Percentiles rank a stretch among this genome's conserved stretches.
These are phyloP conservation scores for Boletus reticuloceps DNA, from an alignment of 768 basidiomycete species.

Conservation along the genomic window DNA sequence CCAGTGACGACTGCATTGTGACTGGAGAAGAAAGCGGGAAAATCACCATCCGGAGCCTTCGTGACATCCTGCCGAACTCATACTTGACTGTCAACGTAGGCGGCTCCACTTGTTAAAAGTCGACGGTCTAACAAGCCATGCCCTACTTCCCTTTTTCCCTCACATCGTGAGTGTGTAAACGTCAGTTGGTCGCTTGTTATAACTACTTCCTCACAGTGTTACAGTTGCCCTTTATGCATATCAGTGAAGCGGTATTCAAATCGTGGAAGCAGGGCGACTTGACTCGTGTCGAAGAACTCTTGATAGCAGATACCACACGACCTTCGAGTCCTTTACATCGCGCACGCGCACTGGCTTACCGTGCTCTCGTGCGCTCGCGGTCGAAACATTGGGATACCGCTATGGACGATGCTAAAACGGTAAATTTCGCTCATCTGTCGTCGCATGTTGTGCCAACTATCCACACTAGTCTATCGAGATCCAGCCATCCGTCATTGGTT, in stretches of 20 bases:
- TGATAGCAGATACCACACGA: neutral
- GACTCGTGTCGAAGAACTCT: neutral
- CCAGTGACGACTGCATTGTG: neutral
- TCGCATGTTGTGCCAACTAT: neutral
- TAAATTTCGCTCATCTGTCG: neutral
- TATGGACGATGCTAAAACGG: conserved; percentile 4
- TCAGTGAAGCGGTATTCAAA: neutral
- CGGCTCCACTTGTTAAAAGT: too few relatives aligned
- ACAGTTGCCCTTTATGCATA: neutral
- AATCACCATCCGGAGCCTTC: neutral
- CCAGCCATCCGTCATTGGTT: conserved; percentile 3
- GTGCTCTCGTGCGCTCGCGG: neutral
- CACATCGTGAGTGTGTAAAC: neutral
- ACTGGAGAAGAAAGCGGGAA: neutral
- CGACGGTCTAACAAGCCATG: neutral
- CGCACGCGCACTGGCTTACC: conserved; percentile 2
- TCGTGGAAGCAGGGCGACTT: conserved; percentile 1
- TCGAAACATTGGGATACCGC: neutral
- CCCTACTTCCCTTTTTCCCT: too few relatives aligned
- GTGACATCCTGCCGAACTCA: neutral
- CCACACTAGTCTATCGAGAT: neutral
- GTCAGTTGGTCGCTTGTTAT: neutral
- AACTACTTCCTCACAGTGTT: neutral
- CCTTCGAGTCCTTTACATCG: neutral
- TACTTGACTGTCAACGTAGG: neutral